A percentile compares a stretch with the other conserved stretches of the same genome.
Evolutionary conservation across 2,329 filamentous ascomycete genomes (phyloP).

Genomic region (Aureobasidium sp.): DNA sequence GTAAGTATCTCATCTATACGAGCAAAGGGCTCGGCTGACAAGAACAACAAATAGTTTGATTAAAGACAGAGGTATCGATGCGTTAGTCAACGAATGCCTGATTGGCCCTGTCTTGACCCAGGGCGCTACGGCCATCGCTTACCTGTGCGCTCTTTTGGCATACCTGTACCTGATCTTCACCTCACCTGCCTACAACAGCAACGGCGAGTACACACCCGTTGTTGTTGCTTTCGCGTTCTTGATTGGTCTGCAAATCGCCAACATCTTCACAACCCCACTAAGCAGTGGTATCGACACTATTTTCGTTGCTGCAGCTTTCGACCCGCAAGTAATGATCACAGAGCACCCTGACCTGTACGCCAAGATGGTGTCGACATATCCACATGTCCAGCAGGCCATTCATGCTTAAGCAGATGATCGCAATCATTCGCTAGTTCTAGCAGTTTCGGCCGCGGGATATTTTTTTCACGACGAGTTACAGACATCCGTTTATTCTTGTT

Average conservation of each 20-base stretch:
- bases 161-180: conserved; percentile 86
- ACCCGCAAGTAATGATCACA: conserved; percentile 55
- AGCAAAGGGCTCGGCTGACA: conserved; percentile 9
- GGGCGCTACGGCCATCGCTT: conserved; percentile 75
- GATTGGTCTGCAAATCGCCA: conserved; percentile 81
- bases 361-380: conserved; percentile 73
- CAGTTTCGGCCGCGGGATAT: neutral
- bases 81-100: conserved; percentile 80
- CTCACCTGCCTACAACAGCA: conserved; percentile 65
- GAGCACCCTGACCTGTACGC: conserved; percentile 78
- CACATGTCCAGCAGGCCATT: conserved; percentile 58
- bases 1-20: conserved; percentile 31
- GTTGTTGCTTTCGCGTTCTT: conserved; percentile 81
- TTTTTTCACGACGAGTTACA: neutral
- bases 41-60: conserved; percentile 54
- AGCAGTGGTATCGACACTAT: conserved; percentile 86
- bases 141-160: conserved; percentile 70
- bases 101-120: conserved; percentile 45
- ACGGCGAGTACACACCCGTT: conserved; percentile 63
- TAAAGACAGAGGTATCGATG: conserved; percentile 84
- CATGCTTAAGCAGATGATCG: conserved; percentile 18
- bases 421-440: neutral
- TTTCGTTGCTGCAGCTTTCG: conserved; percentile 69
- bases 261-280: conserved; percentile 83
- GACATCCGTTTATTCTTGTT: neutral